phyloP scores from a whole-genome alignment of 164 flowering plant genomes.

The Echeveria elegans region DNA sequence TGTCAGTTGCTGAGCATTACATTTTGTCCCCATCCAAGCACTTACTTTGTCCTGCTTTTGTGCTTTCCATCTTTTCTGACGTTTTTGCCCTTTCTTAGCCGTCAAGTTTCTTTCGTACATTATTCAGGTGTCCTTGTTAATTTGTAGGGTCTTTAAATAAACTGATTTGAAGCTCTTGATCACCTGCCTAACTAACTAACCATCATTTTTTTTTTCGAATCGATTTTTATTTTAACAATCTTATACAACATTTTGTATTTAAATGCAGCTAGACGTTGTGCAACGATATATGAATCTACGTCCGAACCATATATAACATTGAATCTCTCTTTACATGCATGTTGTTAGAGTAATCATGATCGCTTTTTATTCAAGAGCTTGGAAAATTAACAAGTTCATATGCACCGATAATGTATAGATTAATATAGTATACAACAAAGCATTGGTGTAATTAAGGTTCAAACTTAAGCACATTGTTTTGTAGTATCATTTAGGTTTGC shows the following conservation, averaged over 20 bases:
- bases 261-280: no score
- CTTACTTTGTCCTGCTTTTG: neutral
- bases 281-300: no score
- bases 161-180: neutral
- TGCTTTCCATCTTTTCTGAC: neutral
- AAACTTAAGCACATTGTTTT: neutral
- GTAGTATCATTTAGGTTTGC: neutral
- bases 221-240: no score
- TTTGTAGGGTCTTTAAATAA: neutral
- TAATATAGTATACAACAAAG: neutral
- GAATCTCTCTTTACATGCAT: no score
- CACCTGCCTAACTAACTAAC: neutral
- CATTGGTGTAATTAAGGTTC: neutral
- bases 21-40: neutral
- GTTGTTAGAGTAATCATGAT: no score
- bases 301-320: no score
- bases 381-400: neutral
- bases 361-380: no score
- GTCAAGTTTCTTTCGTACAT: neutral
- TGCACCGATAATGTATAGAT: no score
- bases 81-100: neutral
- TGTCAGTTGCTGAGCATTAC: neutral
- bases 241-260: no score
- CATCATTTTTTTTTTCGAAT: no score
- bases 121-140: neutral